Evolutionary conservation across 1,284 basidiomycete species (phyloP).

Genomic region (Ceratobasidium papillatum): DNA sequence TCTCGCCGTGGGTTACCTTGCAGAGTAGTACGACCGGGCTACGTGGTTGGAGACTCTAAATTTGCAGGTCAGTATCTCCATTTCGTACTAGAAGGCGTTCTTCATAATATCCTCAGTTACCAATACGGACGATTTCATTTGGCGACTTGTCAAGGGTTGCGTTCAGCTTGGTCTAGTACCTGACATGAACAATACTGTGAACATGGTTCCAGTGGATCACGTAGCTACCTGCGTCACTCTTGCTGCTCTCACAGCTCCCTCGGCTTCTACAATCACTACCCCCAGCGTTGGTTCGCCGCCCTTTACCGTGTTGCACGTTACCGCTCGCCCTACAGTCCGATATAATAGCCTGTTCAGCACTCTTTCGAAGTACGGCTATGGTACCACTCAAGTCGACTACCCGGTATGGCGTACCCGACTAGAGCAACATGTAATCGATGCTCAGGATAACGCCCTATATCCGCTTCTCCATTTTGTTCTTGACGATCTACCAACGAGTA

Average conservation of each 20-base stretch:
- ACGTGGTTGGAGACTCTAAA: constrained; percentile 92
- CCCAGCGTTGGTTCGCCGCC: constrained; percentile 44
- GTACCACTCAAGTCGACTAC: constrained; percentile 84
- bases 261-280: constrained; percentile 49
- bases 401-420: constrained; percentile 90
- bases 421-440: constrained; percentile 94
- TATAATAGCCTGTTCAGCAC: constrained; percentile 90
- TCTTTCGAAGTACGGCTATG: constrained; percentile 83
- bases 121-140: constrained; percentile 99
- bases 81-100: background rate
- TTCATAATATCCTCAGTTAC: constrained; percentile 67
- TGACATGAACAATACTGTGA: constrained; percentile 98
- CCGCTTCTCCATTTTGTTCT: constrained; percentile 96
- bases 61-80: constrained; percentile 72
- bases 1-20: constrained; percentile 87
- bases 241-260: constrained; percentile 63
- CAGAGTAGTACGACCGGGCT: constrained; percentile 91
- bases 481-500: constrained; percentile 96
- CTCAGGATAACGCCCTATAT: constrained; percentile 96
- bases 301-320: constrained; percentile 86
- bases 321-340: constrained; percentile 85
- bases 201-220: constrained; percentile 98
- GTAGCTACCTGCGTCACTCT: constrained; percentile 86
- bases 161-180: constrained; percentile 95
- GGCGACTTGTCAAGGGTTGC: constrained; percentile 98